Percentiles rank a stretch among this genome's conserved stretches.
Conservation (phyloP, 176 grass and related monocot species). For the barley (Hordeum vulgare) region MorexV3_pseudomolecules_assembly NC_058524.1:123820856-123821355, state of each 20-base stretch:
- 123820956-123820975: no score
- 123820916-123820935: not conserved
- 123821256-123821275: not conserved
- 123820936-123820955: not conserved
- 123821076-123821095: not conserved
- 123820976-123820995: no score
- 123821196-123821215: not conserved
- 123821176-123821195: not conserved
- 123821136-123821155: not conserved
- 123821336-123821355: no score
- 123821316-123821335: not conserved
- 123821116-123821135: not conserved
- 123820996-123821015: no score
- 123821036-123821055: not conserved
- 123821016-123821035: no score
- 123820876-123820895: not conserved
- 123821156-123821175: not conserved
- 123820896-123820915: not conserved
- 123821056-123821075: not conserved
- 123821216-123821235: not conserved
- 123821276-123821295: not conserved
- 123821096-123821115: not conserved
- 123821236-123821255: not conserved
- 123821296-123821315: not conserved
- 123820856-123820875: not conserved